Conservation (phyloP, 345 rosid genomes). For the Barbarea vulgaris region DNA sequence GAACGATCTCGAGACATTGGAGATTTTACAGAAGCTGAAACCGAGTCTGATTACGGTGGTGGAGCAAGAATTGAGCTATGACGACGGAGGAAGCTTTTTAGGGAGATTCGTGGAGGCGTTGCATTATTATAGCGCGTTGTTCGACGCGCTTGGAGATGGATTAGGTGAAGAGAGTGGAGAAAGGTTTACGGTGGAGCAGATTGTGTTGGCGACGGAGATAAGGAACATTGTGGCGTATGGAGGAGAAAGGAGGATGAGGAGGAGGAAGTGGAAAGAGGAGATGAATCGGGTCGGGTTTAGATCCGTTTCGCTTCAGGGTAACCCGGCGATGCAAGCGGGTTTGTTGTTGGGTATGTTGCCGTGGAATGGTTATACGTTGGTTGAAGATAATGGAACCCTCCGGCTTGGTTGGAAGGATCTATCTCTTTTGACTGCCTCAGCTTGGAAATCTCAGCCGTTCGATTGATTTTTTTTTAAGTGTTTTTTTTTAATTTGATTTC, state of each 20-base stretch:
- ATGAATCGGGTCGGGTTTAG: conserved; percentile 65
- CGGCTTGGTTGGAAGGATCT: conserved; percentile 97
- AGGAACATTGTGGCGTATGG: conserved; percentile 73
- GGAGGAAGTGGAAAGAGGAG: conserved; percentile 68
- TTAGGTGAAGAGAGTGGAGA: conserved; percentile 63
- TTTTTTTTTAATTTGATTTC: not conserved
- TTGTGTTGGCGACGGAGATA: conserved; percentile 81
- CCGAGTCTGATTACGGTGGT: conserved; percentile 83
- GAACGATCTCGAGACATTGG: conserved; percentile 61
- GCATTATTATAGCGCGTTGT: conserved; percentile 95
- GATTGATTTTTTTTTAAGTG: conserved; percentile 33
- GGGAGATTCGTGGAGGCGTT: conserved; percentile 92
- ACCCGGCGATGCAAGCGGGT: conserved; percentile 88
- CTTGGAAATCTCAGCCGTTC: conserved; percentile 69
- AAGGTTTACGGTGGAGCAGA: conserved; percentile 91
- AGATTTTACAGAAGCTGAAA: conserved; percentile 54
- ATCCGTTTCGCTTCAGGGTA: conserved; percentile 78
- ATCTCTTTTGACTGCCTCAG: conserved; percentile 87
- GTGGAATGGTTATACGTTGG: conserved; percentile 89
- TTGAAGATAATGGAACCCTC: conserved; percentile 75
- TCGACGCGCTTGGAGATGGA: conserved; percentile 91
- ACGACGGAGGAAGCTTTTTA: conserved; percentile 58
- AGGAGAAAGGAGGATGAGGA: conserved; percentile 65
- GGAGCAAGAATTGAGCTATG: conserved; percentile 83
- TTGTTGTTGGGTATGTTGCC: conserved; percentile 89